Base-by-base conservation (phyloP, 345 rosid genomes). In the Murraya koenigii region DNA sequence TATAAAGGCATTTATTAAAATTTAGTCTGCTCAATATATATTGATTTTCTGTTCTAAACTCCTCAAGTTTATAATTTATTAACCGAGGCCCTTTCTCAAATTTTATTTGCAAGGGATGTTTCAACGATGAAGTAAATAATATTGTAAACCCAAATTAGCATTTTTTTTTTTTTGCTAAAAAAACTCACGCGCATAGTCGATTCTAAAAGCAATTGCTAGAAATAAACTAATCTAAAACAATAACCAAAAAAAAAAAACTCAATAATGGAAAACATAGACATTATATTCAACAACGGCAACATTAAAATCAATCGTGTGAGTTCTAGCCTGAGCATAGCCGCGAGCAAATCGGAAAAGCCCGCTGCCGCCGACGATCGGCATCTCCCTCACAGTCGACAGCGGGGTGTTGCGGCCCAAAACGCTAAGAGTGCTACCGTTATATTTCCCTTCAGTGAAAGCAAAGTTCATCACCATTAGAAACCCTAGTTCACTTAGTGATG, bases 331-430 rank as follows among this genome's bases (percentile, higher is more conserved):
- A 71, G 83, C 90, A 67, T 84, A 90, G 5, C 93, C 91, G 5
- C 87, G 82, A 0, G 91, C 86, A 71, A 90, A 90, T 54, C 90
- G 87, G 89, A 90, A 90, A 56, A 82, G 35, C 56, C 90, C 90
- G 36, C 91, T 88, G 13, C 93, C 93, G 22, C 93, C 91, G 47
- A 90, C 78, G 39, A 90, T 79, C 60, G 91, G 90, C 82, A 90
- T 77, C 85, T 90, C 93, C 70, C 93, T 84, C 71, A 85, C 85
- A 6, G 17, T 49, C 0, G 82, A 72, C 3, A 86, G 66, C 26
- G 80, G 81, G 2, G 80, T 2, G 82, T 89, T 89, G 78, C 87
- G 77, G 23, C 92, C 94, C 26, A 85, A 82, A 71, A 90, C 56
- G 17, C 89, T 78, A 0, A 87, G 74, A 58, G 75, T 84, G 83